A percentile compares a stretch with the other conserved stretches of the same genome.
These are phyloP conservation scores for Amyloporia xantha DNA, from an alignment of 768 basidiomycete species.

Conservation along the genomic window DNA sequence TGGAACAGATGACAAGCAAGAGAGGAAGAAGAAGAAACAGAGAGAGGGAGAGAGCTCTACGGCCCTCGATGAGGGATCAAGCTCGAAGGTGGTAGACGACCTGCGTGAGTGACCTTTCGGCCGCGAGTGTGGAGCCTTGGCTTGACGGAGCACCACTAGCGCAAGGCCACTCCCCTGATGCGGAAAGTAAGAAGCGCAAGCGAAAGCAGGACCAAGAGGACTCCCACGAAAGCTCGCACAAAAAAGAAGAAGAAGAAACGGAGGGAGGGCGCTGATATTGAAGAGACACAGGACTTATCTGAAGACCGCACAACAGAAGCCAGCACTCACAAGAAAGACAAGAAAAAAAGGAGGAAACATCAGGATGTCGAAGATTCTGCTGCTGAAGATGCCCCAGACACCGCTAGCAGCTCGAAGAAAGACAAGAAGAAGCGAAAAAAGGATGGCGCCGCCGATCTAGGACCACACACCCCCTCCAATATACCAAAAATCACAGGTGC, in stretches of 20 bases:
- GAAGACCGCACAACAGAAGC: not conserved
- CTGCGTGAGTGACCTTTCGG: no score
- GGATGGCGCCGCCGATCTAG: constrained; percentile 20
- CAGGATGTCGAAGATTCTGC: constrained; percentile 13
- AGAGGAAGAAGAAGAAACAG: constrained; percentile 26
- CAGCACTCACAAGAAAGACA: constrained; percentile 24
- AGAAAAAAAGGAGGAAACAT: constrained; percentile 33
- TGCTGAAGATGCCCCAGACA: not conserved
- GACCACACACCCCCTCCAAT: constrained; percentile 10
- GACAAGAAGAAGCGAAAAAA: constrained; percentile 30
- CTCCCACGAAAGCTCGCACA: constrained; percentile 11
- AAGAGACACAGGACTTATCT: not conserved
- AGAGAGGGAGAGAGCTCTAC: constrained; percentile 19
- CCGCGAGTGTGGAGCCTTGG: no score
- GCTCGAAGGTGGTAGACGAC: no score
- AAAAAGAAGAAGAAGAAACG: constrained; percentile 21
- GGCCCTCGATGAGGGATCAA: not conserved
- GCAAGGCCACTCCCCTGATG: not conserved
- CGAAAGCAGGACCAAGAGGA: constrained; percentile 22
- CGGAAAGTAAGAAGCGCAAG: constrained; percentile 29
- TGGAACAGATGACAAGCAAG: not conserved
- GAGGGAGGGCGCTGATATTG: constrained; percentile 13
- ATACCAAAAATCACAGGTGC: constrained; percentile 19
- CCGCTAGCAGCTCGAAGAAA: constrained; percentile 3
- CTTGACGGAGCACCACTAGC: no score